These are phyloP conservation scores for Kodamaea arcana DNA, from an alignment of 1,139 yeast genomes.

Conservation along the genomic window DNA sequence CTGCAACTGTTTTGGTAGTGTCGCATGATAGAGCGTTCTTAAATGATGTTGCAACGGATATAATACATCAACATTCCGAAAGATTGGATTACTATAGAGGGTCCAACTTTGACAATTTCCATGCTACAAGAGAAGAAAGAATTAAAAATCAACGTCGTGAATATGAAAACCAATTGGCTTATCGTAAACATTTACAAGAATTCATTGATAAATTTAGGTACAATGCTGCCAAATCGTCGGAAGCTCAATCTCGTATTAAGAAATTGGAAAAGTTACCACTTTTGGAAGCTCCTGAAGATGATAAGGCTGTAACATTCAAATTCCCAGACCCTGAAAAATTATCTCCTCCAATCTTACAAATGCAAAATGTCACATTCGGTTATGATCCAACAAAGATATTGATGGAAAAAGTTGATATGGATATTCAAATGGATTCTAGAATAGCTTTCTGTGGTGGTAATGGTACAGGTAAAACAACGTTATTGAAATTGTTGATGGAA, in stretches of 20 bases:
- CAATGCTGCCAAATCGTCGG: slow-evolving; percentile 95
- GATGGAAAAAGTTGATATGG: slow-evolving; percentile 76
- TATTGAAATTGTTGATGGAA: slow-evolving; percentile 81
- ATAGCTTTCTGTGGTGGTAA: slow-evolving; percentile 97
- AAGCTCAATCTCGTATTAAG: slow-evolving; percentile 96
- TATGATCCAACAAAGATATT: slow-evolving; percentile 61
- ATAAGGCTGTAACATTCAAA: slow-evolving; percentile 74
- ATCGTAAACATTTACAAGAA: slow-evolving; percentile 85
- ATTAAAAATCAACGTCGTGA: slow-evolving; percentile 90
- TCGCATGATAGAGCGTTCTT: slow-evolving; percentile 97
- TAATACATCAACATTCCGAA: slow-evolving; percentile 95
- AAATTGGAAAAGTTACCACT: slow-evolving; percentile 91
- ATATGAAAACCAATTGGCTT: slow-evolving; percentile 95
- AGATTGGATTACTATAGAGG: slow-evolving; percentile 95
- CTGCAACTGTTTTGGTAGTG: slow-evolving; percentile 89
- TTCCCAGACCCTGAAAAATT: slow-evolving; percentile 94
- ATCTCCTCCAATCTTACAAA: slow-evolving; percentile 90
- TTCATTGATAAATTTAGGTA: slow-evolving; percentile 95
- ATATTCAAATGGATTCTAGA: slow-evolving; percentile 89
- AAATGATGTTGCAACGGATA: slow-evolving; percentile 97
- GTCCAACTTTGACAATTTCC: slow-evolving; percentile 87
- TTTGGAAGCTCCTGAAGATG: slow-evolving; percentile 93
- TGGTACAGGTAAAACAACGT: slow-evolving; percentile 98
- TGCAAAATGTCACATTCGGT: slow-evolving; percentile 84
- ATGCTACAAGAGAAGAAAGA: slow-evolving; percentile 92